These are phyloP conservation scores for Penicillium sp. DNA, from an alignment of 2,329 filamentous ascomycete species.

Conservation along the genomic window DNA sequence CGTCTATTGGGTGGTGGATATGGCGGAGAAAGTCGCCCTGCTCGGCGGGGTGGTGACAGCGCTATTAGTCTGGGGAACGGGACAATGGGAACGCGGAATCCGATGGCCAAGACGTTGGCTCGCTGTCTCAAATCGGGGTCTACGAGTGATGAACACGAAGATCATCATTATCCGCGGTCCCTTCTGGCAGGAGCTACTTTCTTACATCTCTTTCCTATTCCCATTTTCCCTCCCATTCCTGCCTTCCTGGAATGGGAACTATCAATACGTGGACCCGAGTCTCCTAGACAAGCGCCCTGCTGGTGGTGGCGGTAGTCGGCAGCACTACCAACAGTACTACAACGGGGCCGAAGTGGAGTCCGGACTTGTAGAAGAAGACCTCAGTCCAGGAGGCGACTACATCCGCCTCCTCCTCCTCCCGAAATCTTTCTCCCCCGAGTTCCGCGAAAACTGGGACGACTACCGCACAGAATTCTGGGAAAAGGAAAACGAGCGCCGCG, in stretches of 20 bases:
- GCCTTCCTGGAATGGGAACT: constrained; percentile 61
- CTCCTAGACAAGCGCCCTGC: constrained; percentile 36
- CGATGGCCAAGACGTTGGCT: constrained; percentile 93
- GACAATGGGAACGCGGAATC: constrained; percentile 93
- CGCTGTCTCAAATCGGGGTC: constrained; percentile 78
- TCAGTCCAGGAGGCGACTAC: constrained; percentile 84
- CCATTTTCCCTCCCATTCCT: constrained; percentile 68
- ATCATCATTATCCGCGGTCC: constrained; percentile 81
- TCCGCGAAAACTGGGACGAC: constrained; percentile 94
- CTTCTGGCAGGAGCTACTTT: constrained; percentile 74
- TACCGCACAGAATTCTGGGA: constrained; percentile 97
- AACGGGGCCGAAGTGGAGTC: constrained; percentile 60
- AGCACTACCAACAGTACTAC: constrained; percentile 38
- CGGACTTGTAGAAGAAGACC: constrained; percentile 73
- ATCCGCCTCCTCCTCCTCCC: constrained; percentile 86
- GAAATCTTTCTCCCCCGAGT: constrained; percentile 91
- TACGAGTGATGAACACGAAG: constrained; percentile 93
- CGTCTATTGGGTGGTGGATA: constrained; percentile 94
- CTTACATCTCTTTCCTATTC: constrained; percentile 70
- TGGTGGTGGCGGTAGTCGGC: constrained; percentile 29
- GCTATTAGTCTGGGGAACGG: constrained; percentile 85
- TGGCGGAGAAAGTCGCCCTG: constrained; percentile 83
- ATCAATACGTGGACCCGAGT: constrained; percentile 69
- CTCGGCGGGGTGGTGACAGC: constrained; percentile 86
- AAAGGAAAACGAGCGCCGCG: constrained; percentile 84